Evolutionary conservation across 192 early-diverging fungal species (phyloP), one percentile per base, ranked within the genome.

Genomic region (Spinellus fusiger): DNA sequence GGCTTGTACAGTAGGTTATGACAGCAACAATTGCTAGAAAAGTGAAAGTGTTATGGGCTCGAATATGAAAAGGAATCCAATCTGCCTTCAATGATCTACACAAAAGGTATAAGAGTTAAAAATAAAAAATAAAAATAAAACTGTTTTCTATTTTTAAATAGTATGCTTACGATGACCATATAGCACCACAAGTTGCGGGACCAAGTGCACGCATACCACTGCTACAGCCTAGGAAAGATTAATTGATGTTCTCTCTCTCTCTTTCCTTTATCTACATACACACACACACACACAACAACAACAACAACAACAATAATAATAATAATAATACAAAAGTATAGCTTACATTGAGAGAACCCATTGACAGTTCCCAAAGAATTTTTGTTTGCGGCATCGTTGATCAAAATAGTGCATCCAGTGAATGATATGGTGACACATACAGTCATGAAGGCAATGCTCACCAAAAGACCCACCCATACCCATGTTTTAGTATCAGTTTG

Each of bases 291-390:
- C 1, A 22, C 9, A 18, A 0, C 31, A 31, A 18, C n/a, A 31
- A 54, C 22, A 55, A 37, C 4, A 4, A 8, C 7, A 13, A 7
- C 1, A 22, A 49, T 20, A 20, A 7, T 1, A 49, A 49, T 22
- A 0, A 5, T 49, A 40, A 15, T 40, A 29, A 27, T 29, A 31
- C 8, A 52, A 29, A 28, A 29, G 6, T 10, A 12, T 33, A n/a
- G 50, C 61, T 34, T 62, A 54, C 69, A 66, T 50, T 80, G 80
- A 28, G 70, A 76, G 35, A 83, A 72, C 4, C 82, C 84, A 54
- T 86, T 86, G 9, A 86, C 65, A 0, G 77, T 71, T 20, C 84
- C 84, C 10, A 82, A 59, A 31, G 73, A 33, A 56, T 76, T 52
- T 1, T n/a, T 54, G 8, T 64, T 31, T 10, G 78, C 69, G 3